Evolutionary conservation across 2,329 filamentous ascomycete species (phyloP).

Genomic region (Mycogone perniciosa): DNA sequence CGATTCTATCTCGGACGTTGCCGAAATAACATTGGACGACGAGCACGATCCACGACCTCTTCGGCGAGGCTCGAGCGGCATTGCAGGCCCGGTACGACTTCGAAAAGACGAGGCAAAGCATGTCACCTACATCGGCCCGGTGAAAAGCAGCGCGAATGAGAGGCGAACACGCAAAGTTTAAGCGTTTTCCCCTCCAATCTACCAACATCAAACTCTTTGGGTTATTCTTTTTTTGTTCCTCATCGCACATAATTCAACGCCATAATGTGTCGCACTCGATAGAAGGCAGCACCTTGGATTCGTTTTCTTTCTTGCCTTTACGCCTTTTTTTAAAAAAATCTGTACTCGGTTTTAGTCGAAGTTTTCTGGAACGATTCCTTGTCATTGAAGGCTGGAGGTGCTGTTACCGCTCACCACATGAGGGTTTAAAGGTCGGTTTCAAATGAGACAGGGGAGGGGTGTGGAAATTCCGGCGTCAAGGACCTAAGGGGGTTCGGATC

Average conservation of each 20-base stretch:
- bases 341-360: constrained; percentile 13
- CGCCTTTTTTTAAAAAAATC: neutral
- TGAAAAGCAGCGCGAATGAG: constrained; percentile 36
- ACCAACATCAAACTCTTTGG: constrained; percentile 11
- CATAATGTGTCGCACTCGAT: constrained; percentile 1
- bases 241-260: constrained; percentile 5
- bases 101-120: constrained; percentile 51
- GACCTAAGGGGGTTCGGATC: constrained; percentile 1
- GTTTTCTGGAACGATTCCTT: neutral
- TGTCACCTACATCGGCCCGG: constrained; percentile 48
- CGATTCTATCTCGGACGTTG: constrained; percentile 54
- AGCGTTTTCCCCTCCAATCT: neutral
- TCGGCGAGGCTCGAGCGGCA: constrained; percentile 37
- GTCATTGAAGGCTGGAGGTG: neutral
- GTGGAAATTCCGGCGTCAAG: neutral
- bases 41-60: constrained; percentile 44
- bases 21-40: constrained; percentile 56
- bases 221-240: neutral
- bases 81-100: constrained; percentile 41
- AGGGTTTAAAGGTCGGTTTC: too few species aligned
- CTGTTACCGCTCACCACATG: too few species aligned
- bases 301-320: constrained; percentile 6
- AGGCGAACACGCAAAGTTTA: constrained; percentile 23
- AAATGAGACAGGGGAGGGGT: neutral
- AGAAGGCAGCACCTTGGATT: constrained; percentile 10